Conservation (phyloP, 192 early-diverging fungal genomes). For the Gaertneriomyces semiglobifer region DNA sequence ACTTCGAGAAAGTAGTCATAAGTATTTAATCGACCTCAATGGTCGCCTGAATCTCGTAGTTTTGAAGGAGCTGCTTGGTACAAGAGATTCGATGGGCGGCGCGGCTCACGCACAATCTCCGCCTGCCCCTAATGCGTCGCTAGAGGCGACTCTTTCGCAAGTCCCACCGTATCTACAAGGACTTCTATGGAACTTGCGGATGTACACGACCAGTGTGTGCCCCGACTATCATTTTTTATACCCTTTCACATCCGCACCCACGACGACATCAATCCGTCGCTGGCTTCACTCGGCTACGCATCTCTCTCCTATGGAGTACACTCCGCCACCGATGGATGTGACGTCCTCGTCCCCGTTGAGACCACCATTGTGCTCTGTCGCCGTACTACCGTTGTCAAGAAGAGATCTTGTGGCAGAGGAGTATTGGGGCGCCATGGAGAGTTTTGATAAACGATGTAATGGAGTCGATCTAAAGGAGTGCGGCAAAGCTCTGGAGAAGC, state of each 20-base stretch:
- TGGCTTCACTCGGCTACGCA: constrained; percentile 1
- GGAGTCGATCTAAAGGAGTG: too few species aligned
- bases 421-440: too few species aligned
- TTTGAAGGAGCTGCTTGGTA: background rate
- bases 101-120: background rate
- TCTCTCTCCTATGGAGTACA: background rate
- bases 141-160: background rate
- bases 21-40: background rate
- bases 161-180: constrained; percentile 1
- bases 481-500: too few species aligned
- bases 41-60: background rate
- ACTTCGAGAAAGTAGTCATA: background rate
- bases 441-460: too few species aligned
- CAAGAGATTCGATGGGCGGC: background rate
- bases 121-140: background rate
- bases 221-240: constrained; percentile 10
- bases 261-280: background rate
- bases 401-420: too few species aligned
- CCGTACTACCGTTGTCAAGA: background rate
- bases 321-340: background rate
- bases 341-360: background rate
- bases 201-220: constrained; percentile 11
- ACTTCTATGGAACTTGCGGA: constrained; percentile 11
- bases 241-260: background rate
- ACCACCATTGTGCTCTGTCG: background rate